Evolutionary conservation across 208 protist species (phyloP), one percentile per base, ranked within the genome.

Genomic region (Trypanosoma conorhini): DNA sequence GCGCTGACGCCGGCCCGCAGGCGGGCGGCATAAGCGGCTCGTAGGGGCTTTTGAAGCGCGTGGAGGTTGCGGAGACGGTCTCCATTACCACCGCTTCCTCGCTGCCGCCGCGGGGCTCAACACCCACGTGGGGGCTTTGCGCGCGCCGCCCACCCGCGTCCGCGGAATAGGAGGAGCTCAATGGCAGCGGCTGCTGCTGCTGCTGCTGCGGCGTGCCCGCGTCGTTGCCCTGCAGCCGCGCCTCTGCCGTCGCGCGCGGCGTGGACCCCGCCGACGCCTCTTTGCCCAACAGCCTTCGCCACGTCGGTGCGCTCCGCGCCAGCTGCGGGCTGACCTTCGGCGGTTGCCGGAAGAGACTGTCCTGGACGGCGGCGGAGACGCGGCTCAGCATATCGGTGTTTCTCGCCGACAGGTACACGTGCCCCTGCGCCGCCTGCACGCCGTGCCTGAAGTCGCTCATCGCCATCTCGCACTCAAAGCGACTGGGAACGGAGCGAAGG

Each of bases 401-500:
- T 26, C 63, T 79, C 17, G 56, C 63, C 15, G 76, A 40, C 56
- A 59, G 48, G 51, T 46, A 62, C 13, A 13, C 28, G 65, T 50
- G n/a, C 33, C 62, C n/a, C 31, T 57, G 26, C 56, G 70, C 79
- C 19, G 70, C 70, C 26, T 66, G 81, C 42, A 91, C 61, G 13
- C 67, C 46, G 13, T 67, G 74, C 24, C 76, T 52, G n/a, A 95
- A 89, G 28, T 79, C 74, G 13, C 74, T 62, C 67, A 91, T 84
- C 5, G 81, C 79, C 51, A 81, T 55, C 22, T 83, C 73, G 33
- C 70, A 62, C 64, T 95, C 89, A 4, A 69, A 63, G 0, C 21
- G 17, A 38, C 75, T 83, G 0, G 86, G 89, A 55, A 85, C 70
- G n/a, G 87, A 86, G 62, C 83, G 85, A 38, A 93, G 74, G 65